Conservation (phyloP, 345 rosid species). For the Salix dunnii region DNA sequence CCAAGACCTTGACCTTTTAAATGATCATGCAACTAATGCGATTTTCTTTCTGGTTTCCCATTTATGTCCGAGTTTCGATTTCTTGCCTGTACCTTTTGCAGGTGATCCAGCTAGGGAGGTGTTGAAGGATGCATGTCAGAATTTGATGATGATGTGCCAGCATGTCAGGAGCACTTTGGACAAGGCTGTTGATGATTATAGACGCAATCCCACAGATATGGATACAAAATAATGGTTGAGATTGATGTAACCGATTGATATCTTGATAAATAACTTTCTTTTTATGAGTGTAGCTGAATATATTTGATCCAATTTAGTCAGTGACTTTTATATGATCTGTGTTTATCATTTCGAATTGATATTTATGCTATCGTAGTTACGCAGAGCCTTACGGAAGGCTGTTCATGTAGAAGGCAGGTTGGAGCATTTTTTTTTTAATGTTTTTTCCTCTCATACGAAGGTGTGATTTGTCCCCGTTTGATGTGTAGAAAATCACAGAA, state of each 20-base stretch:
- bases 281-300: neutral
- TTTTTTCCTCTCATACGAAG: neutral
- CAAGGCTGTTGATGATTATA: constrained; percentile 43
- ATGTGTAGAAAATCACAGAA: neutral
- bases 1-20: neutral
- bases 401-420: neutral
- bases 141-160: constrained; percentile 69
- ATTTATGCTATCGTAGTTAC: neutral
- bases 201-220: constrained; percentile 4
- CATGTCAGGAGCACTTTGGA: constrained; percentile 70
- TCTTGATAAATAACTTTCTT: neutral
- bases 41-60: neutral
- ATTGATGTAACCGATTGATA: neutral
- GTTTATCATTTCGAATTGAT: neutral
- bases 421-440: neutral
- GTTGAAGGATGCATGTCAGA: constrained; percentile 74
- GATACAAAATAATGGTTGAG: constrained; percentile 11
- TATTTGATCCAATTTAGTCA: neutral
- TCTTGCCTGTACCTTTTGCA: constrained; percentile 24
- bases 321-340: neutral
- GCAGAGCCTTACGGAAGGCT: neutral
- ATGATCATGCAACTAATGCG: neutral
- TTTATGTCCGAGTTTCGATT: neutral
- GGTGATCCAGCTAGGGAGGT: constrained; percentile 86
- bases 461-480: neutral